Conservation (phyloP, 2,329 filamentous ascomycete species). For the Polytolypa hystricis region DNA sequence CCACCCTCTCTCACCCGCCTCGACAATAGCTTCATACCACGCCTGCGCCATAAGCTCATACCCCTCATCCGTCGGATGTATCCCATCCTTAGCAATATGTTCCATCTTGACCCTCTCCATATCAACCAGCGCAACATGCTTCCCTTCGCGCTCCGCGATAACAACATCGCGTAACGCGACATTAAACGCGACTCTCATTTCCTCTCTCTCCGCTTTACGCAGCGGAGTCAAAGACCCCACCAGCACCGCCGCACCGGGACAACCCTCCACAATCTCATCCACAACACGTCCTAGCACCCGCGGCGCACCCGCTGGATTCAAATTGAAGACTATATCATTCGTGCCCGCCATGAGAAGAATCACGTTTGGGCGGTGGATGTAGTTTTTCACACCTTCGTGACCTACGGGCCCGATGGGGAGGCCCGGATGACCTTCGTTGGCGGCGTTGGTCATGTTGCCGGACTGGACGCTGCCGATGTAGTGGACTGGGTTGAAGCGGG, state of each 20-base stretch:
- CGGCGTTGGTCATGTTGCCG: slow-evolving; percentile 21
- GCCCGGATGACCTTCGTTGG: slow-evolving; percentile 9
- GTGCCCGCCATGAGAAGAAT: slow-evolving; percentile 24
- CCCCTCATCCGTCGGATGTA: slow-evolving; percentile 5
- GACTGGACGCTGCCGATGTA: slow-evolving; percentile 5
- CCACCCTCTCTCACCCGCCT: slow-evolving; percentile 1
- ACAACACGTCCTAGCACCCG: slow-evolving; percentile 22
- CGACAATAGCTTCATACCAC: slow-evolving; percentile 3
- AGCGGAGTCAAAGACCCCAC: slow-evolving; percentile 26
- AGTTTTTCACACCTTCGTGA: slow-evolving; percentile 9
- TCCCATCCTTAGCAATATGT: slow-evolving; percentile 2
- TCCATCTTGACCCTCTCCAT: slow-evolving; percentile 1
- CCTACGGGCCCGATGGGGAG: slow-evolving; percentile 22
- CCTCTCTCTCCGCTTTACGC: slow-evolving; percentile 1
- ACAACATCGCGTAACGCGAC: slow-evolving; percentile 1
- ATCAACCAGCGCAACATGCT: slow-evolving; percentile 4
- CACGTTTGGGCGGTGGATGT: slow-evolving; percentile 20
- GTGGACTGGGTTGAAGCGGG: slow-evolving; percentile 11
- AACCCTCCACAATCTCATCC: slow-evolving; percentile 20
- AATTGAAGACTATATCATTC: slow-evolving; percentile 20
- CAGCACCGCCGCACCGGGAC: slow-evolving; percentile 24
- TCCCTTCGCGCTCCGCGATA: not conserved
- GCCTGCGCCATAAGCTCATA: slow-evolving; percentile 3
- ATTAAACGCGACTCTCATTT: slow-evolving; percentile 1
- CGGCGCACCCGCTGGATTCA: slow-evolving; percentile 20